These are phyloP conservation scores for Ceriops tagal DNA, from an alignment of 345 rosid species.

Conservation along the genomic window DNA sequence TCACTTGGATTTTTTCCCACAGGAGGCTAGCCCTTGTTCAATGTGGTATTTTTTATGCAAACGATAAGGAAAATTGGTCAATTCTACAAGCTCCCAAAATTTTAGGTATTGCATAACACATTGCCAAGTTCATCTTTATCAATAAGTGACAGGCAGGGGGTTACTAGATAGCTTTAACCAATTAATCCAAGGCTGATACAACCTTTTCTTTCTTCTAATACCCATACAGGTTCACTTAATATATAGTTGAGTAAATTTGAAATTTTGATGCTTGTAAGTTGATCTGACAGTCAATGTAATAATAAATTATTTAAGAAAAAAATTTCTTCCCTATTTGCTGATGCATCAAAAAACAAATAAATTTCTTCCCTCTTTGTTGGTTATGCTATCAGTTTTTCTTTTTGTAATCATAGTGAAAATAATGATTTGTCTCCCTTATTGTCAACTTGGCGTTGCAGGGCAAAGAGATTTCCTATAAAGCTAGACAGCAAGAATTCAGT, in stretches of 20 bases:
- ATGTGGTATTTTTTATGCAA: neutral
- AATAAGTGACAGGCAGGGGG: neutral
- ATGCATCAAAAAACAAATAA: too few species aligned
- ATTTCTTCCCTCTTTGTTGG: too few species aligned
- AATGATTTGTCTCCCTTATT: neutral
- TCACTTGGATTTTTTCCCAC: neutral
- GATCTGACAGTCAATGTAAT: neutral
- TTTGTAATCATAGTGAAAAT: too few species aligned
- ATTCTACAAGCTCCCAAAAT: neutral
- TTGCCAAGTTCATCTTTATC: neutral
- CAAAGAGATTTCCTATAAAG: conserved; percentile 77
- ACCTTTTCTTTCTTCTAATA: neutral
- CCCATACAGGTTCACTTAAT: neutral
- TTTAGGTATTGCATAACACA: neutral
- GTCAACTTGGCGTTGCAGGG: conserved; percentile 46
- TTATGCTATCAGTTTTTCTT: too few species aligned
- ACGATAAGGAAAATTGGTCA: neutral
- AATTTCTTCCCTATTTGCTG: too few species aligned
- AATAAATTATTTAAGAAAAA: too few species aligned
- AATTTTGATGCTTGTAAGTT: neutral
- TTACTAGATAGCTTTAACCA: neutral
- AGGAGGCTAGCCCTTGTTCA: neutral
- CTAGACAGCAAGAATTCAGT: conserved; percentile 63
- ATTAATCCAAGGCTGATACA: neutral
- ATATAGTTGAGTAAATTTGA: neutral